Percentiles rank a stretch among this genome's conserved stretches.
Conservation (phyloP, 345 rosid genomes). For the Psidium guajava region DNA sequence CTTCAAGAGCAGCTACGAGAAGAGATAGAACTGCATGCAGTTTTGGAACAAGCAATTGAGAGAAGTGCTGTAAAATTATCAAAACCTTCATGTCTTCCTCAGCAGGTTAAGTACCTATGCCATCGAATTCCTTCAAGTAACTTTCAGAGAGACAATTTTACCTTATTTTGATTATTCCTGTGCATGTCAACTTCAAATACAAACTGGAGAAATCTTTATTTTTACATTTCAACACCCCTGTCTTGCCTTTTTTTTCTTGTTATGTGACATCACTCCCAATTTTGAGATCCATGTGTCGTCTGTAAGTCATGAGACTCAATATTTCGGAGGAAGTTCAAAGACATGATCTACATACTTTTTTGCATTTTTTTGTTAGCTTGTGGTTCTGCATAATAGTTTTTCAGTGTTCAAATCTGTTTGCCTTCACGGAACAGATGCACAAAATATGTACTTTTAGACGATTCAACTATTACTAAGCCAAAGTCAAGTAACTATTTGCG, state of each 20-base stretch:
- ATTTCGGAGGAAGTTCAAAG: neutral
- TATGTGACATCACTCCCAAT: neutral
- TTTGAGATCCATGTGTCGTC: neutral
- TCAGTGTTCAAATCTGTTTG: neutral
- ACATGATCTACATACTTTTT: neutral
- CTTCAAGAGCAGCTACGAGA: conserved; percentile 59
- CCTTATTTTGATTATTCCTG: neutral
- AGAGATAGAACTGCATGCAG: conserved; percentile 54
- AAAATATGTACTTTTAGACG: neutral
- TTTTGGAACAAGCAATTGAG: conserved; percentile 44
- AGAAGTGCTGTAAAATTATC: conserved; percentile 41
- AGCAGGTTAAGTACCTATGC: conserved; percentile 20
- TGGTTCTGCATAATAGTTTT: neutral
- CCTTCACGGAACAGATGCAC: neutral
- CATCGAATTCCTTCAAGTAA: neutral
- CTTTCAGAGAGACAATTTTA: neutral
- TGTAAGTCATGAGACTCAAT: neutral
- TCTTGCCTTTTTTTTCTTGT: neutral
- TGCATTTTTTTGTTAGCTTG: neutral
- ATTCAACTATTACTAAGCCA: neutral
- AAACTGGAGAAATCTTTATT: neutral
- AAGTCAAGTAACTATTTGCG: neutral
- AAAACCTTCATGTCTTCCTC: conserved; percentile 36
- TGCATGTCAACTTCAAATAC: neutral
- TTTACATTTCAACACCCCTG: neutral